A percentile compares a stretch with the other conserved stretches of the same genome.
Evolutionary conservation across 2,329 filamentous ascomycete genomes (phyloP).

Genomic region (Ophiostoma ips): DNA sequence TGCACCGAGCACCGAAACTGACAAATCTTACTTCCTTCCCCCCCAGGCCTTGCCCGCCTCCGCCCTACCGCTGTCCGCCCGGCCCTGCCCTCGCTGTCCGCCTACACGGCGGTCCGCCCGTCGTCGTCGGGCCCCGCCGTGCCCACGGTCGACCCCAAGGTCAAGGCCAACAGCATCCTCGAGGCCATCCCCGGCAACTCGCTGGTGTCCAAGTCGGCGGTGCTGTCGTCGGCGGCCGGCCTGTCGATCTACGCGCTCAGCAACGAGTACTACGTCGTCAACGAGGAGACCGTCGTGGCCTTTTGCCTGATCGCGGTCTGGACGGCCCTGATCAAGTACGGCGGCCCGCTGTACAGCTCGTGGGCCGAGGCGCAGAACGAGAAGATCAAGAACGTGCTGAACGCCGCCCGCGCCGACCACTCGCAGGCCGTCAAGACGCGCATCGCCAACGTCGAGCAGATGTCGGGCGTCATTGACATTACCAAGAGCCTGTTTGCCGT

Average conservation of each 20-base stretch:
- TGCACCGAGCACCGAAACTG: too few relatives aligned
- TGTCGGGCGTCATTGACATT: constrained; percentile 85
- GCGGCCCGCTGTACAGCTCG: constrained; percentile 78
- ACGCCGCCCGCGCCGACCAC: constrained; percentile 87
- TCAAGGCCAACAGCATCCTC: constrained; percentile 91
- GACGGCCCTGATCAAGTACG: constrained; percentile 82
- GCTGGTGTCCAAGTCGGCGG: constrained; percentile 88
- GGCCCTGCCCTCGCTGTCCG: constrained; percentile 25
- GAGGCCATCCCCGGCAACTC: constrained; percentile 86
- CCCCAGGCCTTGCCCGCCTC: constrained; percentile 12
- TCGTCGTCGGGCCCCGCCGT: constrained; percentile 45
- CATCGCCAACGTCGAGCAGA: constrained; percentile 89
- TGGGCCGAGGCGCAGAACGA: constrained; percentile 82
- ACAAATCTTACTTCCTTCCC: not conserved
- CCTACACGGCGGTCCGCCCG: constrained; percentile 55
- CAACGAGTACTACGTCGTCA: constrained; percentile 99
- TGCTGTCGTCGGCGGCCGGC: constrained; percentile 85
- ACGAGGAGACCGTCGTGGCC: constrained; percentile 94
- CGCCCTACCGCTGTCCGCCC: constrained; percentile 11
- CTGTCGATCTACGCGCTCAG: constrained; percentile 88
- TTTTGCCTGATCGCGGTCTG: constrained; percentile 90
- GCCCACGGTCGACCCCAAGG: constrained; percentile 79
- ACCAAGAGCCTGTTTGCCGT: constrained; percentile 96
- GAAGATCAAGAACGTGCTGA: constrained; percentile 91
- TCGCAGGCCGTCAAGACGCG: constrained; percentile 87